Evolutionary conservation across 805 yeast species (phyloP), one percentile per base, ranked within the genome.

Genomic region (Cyberlindnera americana): DNA sequence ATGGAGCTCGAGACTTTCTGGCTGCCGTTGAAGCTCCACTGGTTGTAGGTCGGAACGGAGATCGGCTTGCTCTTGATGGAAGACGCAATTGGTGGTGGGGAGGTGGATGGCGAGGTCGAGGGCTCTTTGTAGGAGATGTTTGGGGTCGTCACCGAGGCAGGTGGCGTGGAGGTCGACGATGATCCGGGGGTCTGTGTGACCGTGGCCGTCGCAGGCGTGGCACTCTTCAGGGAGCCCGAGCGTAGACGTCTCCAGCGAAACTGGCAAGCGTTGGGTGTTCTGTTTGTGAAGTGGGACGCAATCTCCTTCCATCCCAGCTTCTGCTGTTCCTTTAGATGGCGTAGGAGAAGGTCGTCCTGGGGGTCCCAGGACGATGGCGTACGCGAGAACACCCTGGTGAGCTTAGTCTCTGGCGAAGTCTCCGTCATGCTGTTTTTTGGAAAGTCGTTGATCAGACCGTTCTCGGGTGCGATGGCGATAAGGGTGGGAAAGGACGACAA

Each of bases 271-370:
- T 85, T 87, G 26, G 95, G 89, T 3, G 95, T 87, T 56, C 95
- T 67, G 58, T 82, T 82, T 30, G 77, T 72, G 60, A 87, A 87
- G 54, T 83, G 84, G 24, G 80, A 72, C 2, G 93, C 81, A 36
- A 87, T 86, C 49, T 87, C 95, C 60, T 87, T 79, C 95, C 95
- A 87, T 1, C 95, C 95, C 50, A 86, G 70, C 57, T 83, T 84
- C 58, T 81, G 85, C 46, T 79, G 78, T 59, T 87, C 95, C 61
- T 87, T 87, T 54, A 87, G 69, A 52, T 82, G 85, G 37, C 93
- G 72, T 37, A 85, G 63, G 19, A 84, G 56, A 38, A 77, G 64
- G 54, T 85, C 95, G 54, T 85, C 95, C 49, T 78, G 77, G 1
- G 87, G 81, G 35, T 85, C 82, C 95, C 95, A 85, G 1, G 91